Conservation (phyloP, 345 rosid species). For the Stellera chamaejasme region DNA sequence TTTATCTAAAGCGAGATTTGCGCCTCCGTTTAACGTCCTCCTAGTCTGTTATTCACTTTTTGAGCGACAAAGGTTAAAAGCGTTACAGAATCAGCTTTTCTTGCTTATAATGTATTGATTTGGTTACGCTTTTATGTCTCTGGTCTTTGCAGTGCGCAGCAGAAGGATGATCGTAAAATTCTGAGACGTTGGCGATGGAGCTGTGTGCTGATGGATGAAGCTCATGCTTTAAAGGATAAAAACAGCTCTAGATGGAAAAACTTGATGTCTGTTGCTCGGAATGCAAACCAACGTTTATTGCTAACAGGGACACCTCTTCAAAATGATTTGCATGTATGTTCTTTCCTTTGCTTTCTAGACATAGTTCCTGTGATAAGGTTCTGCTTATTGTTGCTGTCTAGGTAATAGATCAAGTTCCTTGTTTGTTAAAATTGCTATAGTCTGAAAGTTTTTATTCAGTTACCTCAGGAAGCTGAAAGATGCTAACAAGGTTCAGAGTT, state of each 20-base stretch:
- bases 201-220: slow-evolving; percentile 98
- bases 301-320: slow-evolving; percentile 99
- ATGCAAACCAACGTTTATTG: slow-evolving; percentile 94
- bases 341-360: not conserved
- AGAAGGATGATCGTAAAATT: slow-evolving; percentile 92
- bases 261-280: slow-evolving; percentile 79
- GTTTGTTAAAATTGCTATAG: too few species aligned
- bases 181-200: slow-evolving; percentile 95
- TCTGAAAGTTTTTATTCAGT: too few species aligned
- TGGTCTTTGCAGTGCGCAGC: slow-evolving; percentile 62
- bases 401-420: too few species aligned
- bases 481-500: too few species aligned
- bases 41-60: slow-evolving; percentile 95
- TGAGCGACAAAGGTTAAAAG: slow-evolving; percentile 79
- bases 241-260: slow-evolving; percentile 98
- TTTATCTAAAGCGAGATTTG: slow-evolving; percentile 73
- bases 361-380: not conserved
- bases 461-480: too few species aligned
- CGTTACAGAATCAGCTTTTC: slow-evolving; percentile 18
- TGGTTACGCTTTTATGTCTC: slow-evolving; percentile 15
- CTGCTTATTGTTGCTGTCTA: too few species aligned
- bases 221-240: slow-evolving; percentile 95
- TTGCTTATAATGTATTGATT: slow-evolving; percentile 6
- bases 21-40: slow-evolving; percentile 85
- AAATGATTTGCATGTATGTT: slow-evolving; percentile 84